phyloP scores from a whole-genome alignment of 805 yeast species.

The Candida xyloterini region DNA sequence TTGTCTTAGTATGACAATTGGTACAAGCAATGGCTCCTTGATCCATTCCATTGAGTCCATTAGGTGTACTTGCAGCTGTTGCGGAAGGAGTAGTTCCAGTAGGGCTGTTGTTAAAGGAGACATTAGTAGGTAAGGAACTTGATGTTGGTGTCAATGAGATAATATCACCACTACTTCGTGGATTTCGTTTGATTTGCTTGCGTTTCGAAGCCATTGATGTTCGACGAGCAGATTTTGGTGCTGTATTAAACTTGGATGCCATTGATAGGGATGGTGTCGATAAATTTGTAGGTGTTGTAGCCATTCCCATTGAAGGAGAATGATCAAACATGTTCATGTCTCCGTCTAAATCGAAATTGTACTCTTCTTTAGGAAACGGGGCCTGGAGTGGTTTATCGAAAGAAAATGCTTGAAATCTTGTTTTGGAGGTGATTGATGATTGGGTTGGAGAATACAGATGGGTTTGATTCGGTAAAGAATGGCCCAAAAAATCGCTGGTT shows the following conservation, averaged over 20 bases:
- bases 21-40: slow-evolving; percentile 49
- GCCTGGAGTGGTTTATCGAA: slow-evolving; percentile 12
- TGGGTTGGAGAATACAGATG: slow-evolving; percentile 24
- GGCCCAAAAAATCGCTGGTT: slow-evolving; percentile 9
- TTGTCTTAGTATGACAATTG: slow-evolving; percentile 87
- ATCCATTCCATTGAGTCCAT: slow-evolving; percentile 10
- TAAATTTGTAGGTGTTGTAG: slow-evolving; percentile 6
- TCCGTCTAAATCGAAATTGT: slow-evolving; percentile 28
- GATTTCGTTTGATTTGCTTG: slow-evolving; percentile 11
- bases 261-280: not conserved
- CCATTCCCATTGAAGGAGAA: slow-evolving; percentile 7
- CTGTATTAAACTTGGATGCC: slow-evolving; percentile 5
- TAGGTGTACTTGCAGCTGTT: slow-evolving; percentile 9
- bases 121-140: slow-evolving; percentile 11
- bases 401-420: slow-evolving; percentile 16
- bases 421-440: slow-evolving; percentile 19
- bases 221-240: slow-evolving; percentile 17
- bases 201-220: slow-evolving; percentile 19
- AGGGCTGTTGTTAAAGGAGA: slow-evolving; percentile 8
- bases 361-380: slow-evolving; percentile 14
- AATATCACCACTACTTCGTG: slow-evolving; percentile 14
- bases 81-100: slow-evolving; percentile 14
- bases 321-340: slow-evolving; percentile 29
- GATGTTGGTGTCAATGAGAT: slow-evolving; percentile 16
- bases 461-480: slow-evolving; percentile 7